Conservation (phyloP, 805 yeast genomes). For the Candida endomychidarum region DNA sequence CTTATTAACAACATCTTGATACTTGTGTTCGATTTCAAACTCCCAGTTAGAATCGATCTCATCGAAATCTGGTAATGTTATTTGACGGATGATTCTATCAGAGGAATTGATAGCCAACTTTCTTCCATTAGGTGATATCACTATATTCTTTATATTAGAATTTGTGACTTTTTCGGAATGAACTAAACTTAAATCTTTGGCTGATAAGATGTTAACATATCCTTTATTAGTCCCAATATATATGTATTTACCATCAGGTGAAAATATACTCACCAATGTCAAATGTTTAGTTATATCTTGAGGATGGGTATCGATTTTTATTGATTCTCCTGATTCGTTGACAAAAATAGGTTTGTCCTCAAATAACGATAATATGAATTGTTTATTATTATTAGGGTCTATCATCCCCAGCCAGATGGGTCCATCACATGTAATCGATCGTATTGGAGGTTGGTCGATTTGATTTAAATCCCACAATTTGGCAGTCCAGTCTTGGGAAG, state of each 20-base stretch:
- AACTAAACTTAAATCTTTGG: conserved; percentile 33
- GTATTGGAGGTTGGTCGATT: conserved; percentile 33
- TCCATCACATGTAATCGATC: conserved; percentile 55
- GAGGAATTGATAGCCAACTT: conserved; percentile 74
- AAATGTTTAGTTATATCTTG: conserved; percentile 33
- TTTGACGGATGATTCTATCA: conserved; percentile 72
- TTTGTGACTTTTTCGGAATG: conserved; percentile 58
- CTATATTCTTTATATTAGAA: conserved; percentile 69
- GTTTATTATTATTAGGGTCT: conserved; percentile 47
- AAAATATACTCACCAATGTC: conserved; percentile 52
- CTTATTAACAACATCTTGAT: conserved; percentile 86
- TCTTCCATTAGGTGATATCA: conserved; percentile 56
- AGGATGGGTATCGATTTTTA: conserved; percentile 20
- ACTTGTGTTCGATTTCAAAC: conserved; percentile 72
- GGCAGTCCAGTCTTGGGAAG: conserved; percentile 81
- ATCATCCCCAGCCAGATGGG: conserved; percentile 72
- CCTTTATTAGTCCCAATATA: conserved; percentile 84
- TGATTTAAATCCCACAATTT: conserved; percentile 73
- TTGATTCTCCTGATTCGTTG: conserved; percentile 26
- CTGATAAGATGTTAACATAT: conserved; percentile 53
- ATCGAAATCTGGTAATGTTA: conserved; percentile 46
- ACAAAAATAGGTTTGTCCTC: conserved; percentile 63
- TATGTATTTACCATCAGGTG: conserved; percentile 54
- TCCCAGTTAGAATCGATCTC: conserved; percentile 36
- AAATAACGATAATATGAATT: conserved; percentile 61